Conservation (phyloP, 2,329 filamentous ascomycete species). For the Rachicladosporium sp. region DNA sequence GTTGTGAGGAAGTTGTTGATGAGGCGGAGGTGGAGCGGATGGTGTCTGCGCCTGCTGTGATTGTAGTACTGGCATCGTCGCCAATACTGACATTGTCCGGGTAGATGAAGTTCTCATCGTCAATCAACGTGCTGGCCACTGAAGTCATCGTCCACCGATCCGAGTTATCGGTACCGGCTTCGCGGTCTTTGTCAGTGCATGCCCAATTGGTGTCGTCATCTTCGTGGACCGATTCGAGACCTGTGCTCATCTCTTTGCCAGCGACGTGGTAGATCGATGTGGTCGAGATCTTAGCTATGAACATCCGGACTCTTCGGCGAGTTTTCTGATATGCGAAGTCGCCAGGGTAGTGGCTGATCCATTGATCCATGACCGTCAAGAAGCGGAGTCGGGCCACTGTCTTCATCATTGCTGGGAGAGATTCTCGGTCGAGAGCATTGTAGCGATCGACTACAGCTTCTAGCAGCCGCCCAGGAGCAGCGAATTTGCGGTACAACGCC, state of each 20-base stretch:
- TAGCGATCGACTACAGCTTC: conserved; percentile 66
- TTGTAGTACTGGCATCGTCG: conserved; percentile 11
- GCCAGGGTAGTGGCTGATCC: conserved; percentile 84
- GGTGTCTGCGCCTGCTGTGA: conserved; percentile 9
- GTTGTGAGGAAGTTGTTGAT: conserved; percentile 29
- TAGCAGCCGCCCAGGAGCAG: conserved; percentile 66
- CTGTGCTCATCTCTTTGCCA: conserved; percentile 71
- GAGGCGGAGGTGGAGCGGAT: conserved; percentile 10
- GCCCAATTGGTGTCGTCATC: conserved; percentile 93
- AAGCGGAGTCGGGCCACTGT: conserved; percentile 73
- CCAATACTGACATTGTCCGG: conserved; percentile 18
- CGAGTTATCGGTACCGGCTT: conserved; percentile 25
- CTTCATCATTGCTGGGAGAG: conserved; percentile 57
- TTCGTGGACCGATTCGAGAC: conserved; percentile 62
- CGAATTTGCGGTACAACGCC: conserved; percentile 88
- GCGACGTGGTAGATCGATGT: conserved; percentile 75
- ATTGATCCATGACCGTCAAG: conserved; percentile 72
- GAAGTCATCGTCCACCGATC: conserved; percentile 21
- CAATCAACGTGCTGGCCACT: conserved; percentile 22
- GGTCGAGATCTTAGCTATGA: conserved; percentile 60
- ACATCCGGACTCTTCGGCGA: conserved; percentile 57
- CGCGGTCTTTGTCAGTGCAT: conserved; percentile 58
- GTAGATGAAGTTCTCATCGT: conserved; percentile 20
- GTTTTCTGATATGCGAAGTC: conserved; percentile 78
- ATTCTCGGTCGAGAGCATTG: conserved; percentile 56